phyloP scores from a whole-genome alignment of 306 rosid species.

The Urtica urens region DNA sequence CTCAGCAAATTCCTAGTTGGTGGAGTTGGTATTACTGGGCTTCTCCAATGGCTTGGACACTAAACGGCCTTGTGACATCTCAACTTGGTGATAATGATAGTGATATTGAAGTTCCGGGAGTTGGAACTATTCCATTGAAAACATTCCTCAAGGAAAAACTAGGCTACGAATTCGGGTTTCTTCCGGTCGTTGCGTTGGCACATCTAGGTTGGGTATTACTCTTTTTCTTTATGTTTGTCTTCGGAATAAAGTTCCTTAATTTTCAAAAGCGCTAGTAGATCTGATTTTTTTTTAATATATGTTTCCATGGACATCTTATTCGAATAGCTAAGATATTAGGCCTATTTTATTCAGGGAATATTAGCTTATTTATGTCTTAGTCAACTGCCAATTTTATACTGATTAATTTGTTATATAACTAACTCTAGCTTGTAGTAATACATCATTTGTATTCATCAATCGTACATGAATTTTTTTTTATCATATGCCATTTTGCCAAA shows the following conservation, averaged over 20 bases:
- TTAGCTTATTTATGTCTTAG: no score
- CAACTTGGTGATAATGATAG: constrained; percentile 28
- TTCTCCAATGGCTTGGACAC: constrained; percentile 38
- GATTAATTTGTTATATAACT: no score
- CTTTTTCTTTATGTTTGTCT: constrained; percentile 41
- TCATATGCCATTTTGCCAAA: no score
- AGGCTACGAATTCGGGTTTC: constrained; percentile 38
- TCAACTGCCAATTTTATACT: no score
- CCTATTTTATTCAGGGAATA: no score
- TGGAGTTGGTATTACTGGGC: constrained; percentile 38
- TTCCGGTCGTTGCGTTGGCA: constrained; percentile 24
- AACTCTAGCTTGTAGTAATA: no score
- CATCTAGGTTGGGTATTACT: constrained; percentile 37
- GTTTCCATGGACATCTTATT: no score
- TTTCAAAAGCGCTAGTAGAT: constrained; percentile 53
- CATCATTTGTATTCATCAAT: no score
- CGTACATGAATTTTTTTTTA: no score
- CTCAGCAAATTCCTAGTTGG: constrained; percentile 31
- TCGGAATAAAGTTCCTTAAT: constrained; percentile 54
- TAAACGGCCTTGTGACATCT: constrained; percentile 31
- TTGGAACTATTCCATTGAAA: constrained; percentile 18
- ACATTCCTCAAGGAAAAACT: constrained; percentile 26
- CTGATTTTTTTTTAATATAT: no score
- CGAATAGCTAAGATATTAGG: no score
- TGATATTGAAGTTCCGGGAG: constrained; percentile 17